Evolutionary conservation across 352 stramenopile species (phyloP).

Genomic region (Globisporangium middletonii): DNA sequence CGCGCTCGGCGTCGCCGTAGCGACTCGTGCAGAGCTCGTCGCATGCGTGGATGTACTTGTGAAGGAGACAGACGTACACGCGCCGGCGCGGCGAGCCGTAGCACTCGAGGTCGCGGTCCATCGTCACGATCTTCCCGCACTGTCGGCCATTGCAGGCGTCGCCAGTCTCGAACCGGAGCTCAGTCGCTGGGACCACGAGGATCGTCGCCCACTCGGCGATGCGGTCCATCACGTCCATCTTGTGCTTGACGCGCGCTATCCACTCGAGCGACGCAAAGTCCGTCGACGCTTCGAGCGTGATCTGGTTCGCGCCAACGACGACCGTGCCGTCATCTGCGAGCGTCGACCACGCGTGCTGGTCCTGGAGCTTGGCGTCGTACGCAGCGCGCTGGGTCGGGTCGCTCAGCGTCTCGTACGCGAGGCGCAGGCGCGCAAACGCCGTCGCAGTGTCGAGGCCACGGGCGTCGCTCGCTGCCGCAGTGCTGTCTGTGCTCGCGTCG

Average conservation of each 20-base stretch:
- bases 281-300: conserved; percentile 56
- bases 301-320: conserved; percentile 42
- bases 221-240: conserved; percentile 81
- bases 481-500: conserved; percentile 6
- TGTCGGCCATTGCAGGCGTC: conserved; percentile 45
- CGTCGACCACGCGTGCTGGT: conserved; percentile 10
- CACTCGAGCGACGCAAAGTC: conserved; percentile 79
- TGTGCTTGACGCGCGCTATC: conserved; percentile 81
- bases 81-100: conserved; percentile 57
- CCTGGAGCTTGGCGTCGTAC: conserved; percentile 49
- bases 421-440: conserved; percentile 55
- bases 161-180: conserved; percentile 70
- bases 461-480: conserved; percentile 3
- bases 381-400: conserved; percentile 40
- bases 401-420: conserved; percentile 74
- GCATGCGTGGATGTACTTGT: conserved; percentile 81
- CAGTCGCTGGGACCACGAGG: conserved; percentile 46
- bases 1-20: conserved; percentile 45
- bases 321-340: conserved; percentile 13
- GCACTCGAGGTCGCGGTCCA: conserved; percentile 75
- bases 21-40: conserved; percentile 67
- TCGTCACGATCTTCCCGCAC: conserved; percentile 79
- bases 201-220: conserved; percentile 71
- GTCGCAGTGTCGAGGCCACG: conserved; percentile 18
- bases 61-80: conserved; percentile 70